A percentile compares a stretch with the other conserved stretches of the same genome.
Conservation (phyloP, 805 yeast species). For the Clavispora santaluciae region DNA sequence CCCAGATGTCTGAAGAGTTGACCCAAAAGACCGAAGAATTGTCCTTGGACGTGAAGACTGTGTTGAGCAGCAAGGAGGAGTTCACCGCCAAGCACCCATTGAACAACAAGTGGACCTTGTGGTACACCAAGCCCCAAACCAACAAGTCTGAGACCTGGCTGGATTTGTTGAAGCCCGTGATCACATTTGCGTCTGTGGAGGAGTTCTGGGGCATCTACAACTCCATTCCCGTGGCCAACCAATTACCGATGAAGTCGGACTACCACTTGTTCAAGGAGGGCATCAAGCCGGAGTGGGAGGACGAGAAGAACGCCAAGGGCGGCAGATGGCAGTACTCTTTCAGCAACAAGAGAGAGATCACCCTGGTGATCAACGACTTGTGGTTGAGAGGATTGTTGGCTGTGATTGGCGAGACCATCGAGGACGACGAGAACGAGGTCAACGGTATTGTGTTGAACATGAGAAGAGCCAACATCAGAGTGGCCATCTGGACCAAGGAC, state of each 20-base stretch:
- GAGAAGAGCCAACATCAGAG: constrained; percentile 75
- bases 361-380: constrained; percentile 70
- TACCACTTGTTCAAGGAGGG: constrained; percentile 93
- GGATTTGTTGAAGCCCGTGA: constrained; percentile 87
- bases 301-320: constrained; percentile 76
- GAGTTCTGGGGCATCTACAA: constrained; percentile 98
- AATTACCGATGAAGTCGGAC: constrained; percentile 87
- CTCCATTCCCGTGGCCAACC: constrained; percentile 86
- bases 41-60: constrained; percentile 43
- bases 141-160: constrained; percentile 83
- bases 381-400: constrained; percentile 89
- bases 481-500: constrained; percentile 91
- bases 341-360: constrained; percentile 59
- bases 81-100: constrained; percentile 84
- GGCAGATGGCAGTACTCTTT: constrained; percentile 83
- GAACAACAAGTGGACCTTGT: constrained; percentile 87
- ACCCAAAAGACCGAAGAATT: constrained; percentile 41
- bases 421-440: constrained; percentile 76
- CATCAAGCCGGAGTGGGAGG: constrained; percentile 99
- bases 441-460: constrained; percentile 91
- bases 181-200: constrained; percentile 89
- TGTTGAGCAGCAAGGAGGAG: constrained; percentile 55
- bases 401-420: constrained; percentile 92
- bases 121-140: constrained; percentile 94
- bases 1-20: constrained; percentile 42